Conservation (phyloP, 768 basidiomycete genomes). For the Lentinula aciculospora region DNA sequence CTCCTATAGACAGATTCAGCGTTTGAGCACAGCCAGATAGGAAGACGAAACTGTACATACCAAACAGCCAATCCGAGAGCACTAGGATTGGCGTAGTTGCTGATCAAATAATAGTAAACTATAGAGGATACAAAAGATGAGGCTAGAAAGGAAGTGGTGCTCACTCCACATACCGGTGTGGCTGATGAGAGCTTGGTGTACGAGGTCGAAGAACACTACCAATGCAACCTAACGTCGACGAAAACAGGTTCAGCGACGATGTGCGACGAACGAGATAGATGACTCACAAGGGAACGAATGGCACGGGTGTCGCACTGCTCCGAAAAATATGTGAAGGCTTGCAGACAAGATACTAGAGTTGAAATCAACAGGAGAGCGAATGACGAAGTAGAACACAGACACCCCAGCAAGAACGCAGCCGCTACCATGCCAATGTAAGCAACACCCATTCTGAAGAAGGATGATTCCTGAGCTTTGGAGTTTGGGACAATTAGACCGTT, state of each 20-base stretch:
- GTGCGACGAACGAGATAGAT: neutral
- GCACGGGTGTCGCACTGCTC: slow-evolving; percentile 35
- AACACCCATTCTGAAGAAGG: slow-evolving; percentile 5
- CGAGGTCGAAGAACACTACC: slow-evolving; percentile 37
- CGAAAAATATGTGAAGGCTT: slow-evolving; percentile 42
- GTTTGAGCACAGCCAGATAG: neutral
- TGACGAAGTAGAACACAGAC: neutral
- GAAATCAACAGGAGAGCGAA: neutral
- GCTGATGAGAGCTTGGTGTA: slow-evolving; percentile 42
- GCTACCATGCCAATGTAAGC: slow-evolving; percentile 4
- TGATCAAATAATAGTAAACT: neutral
- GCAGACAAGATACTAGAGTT: slow-evolving; percentile 28
- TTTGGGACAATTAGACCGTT: neutral
- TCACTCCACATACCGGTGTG: slow-evolving; percentile 33
- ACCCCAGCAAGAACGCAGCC: neutral
- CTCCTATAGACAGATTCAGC: slow-evolving; percentile 21
- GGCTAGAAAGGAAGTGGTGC: neutral
- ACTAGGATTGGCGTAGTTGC: neutral
- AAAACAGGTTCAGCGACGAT: neutral
- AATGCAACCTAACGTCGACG: slow-evolving; percentile 26
- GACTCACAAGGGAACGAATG: slow-evolving; percentile 34
- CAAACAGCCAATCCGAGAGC: neutral
- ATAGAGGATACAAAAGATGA: neutral
- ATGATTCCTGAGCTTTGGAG: neutral
- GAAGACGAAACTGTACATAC: neutral